A percentile compares a stretch with the other conserved stretches of the same genome.
phyloP scores from a whole-genome alignment of 495 filamentous ascomycete genomes.

The Neurospora sp. region DNA sequence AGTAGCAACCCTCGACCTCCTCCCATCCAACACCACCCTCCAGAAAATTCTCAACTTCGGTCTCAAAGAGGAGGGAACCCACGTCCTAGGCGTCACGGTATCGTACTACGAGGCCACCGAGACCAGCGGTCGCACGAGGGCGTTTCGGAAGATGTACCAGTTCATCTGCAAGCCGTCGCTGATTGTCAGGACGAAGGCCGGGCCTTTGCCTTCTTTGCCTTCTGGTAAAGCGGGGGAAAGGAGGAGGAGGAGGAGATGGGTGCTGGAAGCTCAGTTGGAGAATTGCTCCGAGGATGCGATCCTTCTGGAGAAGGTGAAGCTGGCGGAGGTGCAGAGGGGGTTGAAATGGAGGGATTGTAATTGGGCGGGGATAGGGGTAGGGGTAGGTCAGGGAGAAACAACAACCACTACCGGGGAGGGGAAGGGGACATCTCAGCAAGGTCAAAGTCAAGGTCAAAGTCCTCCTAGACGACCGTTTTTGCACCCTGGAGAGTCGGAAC shows the following conservation, averaged over 20 bases:
- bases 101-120: slow-evolving; percentile 68
- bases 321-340: slow-evolving; percentile 37
- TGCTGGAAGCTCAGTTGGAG: slow-evolving; percentile 88
- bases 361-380: slow-evolving; percentile 27
- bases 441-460: background rate
- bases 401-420: slow-evolving; percentile 9
- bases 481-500: slow-evolving; percentile 76
- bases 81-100: slow-evolving; percentile 89
- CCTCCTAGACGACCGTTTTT: slow-evolving; percentile 45
- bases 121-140: slow-evolving; percentile 62
- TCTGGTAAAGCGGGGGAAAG: background rate
- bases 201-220: slow-evolving; percentile 37
- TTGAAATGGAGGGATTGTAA: slow-evolving; percentile 40
- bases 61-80: slow-evolving; percentile 86
- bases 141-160: slow-evolving; percentile 93
- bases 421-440: slow-evolving; percentile 10
- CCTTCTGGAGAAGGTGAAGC: slow-evolving; percentile 45
- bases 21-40: slow-evolving; percentile 52
- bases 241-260: slow-evolving; percentile 31
- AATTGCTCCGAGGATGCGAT: slow-evolving; percentile 70
- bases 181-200: slow-evolving; percentile 82
- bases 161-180: slow-evolving; percentile 85
- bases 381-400: background rate
- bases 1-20: slow-evolving; percentile 45
- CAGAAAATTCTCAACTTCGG: slow-evolving; percentile 81